These are phyloP conservation scores for Calonectria pauciramosa DNA, from an alignment of 2,329 filamentous ascomycete species.

Conservation along the genomic window DNA sequence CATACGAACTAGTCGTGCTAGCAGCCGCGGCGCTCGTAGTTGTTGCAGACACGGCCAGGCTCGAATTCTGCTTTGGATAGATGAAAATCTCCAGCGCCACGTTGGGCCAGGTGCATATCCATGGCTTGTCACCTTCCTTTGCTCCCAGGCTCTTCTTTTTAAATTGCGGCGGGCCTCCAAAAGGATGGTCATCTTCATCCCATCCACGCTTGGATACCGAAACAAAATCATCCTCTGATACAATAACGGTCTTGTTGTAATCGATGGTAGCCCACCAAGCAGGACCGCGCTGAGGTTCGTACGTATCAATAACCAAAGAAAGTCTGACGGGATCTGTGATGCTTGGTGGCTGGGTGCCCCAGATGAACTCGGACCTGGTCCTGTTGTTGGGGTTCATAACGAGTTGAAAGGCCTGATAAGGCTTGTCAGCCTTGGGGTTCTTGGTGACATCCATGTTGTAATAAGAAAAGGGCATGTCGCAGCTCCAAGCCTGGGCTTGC, in stretches of 20 bases:
- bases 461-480: slow-evolving; percentile 64
- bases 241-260: slow-evolving; percentile 70
- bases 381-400: slow-evolving; percentile 54
- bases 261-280: slow-evolving; percentile 67
- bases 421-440: slow-evolving; percentile 40
- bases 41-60: slow-evolving; percentile 25
- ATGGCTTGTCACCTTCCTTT: slow-evolving; percentile 65
- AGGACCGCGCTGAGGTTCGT: slow-evolving; percentile 62
- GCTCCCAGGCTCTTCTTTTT: slow-evolving; percentile 44
- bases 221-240: slow-evolving; percentile 59
- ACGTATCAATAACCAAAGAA: slow-evolving; percentile 65
- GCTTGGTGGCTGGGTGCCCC: slow-evolving; percentile 67
- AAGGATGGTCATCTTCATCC: slow-evolving; percentile 25
- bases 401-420: slow-evolving; percentile 56
- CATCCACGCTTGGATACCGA: slow-evolving; percentile 46
- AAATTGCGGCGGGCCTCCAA: slow-evolving; percentile 43
- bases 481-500: slow-evolving; percentile 74
- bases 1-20: background rate
- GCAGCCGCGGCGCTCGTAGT: slow-evolving; percentile 33
- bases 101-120: slow-evolving; percentile 71
- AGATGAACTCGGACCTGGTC: slow-evolving; percentile 59
- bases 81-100: slow-evolving; percentile 70
- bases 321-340: slow-evolving; percentile 56
- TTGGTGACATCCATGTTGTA: slow-evolving; percentile 59
- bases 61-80: slow-evolving; percentile 67